phyloP scores from a whole-genome alignment of 2,329 filamentous ascomycete genomes.

The Coniochaeta sp. region DNA sequence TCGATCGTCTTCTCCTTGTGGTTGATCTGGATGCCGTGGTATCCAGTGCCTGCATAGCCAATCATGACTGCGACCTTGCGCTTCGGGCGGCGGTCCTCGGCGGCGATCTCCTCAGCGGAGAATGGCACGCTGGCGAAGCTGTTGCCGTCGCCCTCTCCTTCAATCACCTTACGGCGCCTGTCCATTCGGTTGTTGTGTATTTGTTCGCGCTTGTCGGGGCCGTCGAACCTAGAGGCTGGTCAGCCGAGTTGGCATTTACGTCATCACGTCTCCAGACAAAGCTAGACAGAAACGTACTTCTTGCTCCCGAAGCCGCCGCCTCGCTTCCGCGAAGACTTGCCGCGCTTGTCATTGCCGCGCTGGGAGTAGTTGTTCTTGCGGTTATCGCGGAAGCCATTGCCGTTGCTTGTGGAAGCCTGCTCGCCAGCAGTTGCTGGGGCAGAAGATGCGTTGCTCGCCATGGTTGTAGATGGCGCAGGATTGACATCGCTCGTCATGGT shows the following conservation, averaged over 20 bases:
- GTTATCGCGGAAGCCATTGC: background rate
- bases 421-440: background rate
- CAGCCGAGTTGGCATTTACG: conserved; percentile 2
- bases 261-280: background rate
- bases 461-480: background rate
- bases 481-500: conserved; percentile 3
- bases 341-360: conserved; percentile 1
- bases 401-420: background rate
- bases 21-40: conserved; percentile 94
- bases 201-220: conserved; percentile 40
- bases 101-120: conserved; percentile 74
- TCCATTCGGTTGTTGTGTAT: conserved; percentile 39
- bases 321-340: background rate
- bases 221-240: background rate
- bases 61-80: conserved; percentile 94
- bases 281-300: background rate
- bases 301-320: conserved; percentile 1
- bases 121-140: conserved; percentile 53
- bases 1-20: conserved; percentile 85
- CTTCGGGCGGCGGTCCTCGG: conserved; percentile 83
- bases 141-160: conserved; percentile 24
- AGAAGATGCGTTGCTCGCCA: background rate
- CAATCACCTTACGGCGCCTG: conserved; percentile 49
- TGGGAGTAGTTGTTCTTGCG: background rate
- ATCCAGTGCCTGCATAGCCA: conserved; percentile 92